Evolutionary conservation across 73 alveolate genomes (phyloP).

Genomic region (Paramecium pentaurelia): DNA sequence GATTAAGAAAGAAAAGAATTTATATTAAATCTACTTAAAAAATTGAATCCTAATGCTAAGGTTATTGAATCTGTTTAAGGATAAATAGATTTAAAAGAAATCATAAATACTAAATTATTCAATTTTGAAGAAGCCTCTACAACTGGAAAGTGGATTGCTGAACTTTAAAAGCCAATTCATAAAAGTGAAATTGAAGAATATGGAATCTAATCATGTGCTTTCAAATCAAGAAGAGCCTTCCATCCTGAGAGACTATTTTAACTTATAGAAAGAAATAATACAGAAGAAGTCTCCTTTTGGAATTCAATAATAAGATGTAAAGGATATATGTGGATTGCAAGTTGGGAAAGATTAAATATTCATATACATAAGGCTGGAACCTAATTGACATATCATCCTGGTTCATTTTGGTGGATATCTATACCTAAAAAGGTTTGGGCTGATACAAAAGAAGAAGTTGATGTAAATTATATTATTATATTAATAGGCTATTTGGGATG

Average conservation of each 20-base stretch:
- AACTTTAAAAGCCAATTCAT: constrained; percentile 61
- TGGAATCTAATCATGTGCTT: constrained; percentile 60
- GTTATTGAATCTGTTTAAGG: constrained; percentile 54
- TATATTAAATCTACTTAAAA: constrained; percentile 38
- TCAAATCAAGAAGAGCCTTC: constrained; percentile 63
- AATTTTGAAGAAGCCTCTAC: constrained; percentile 63
- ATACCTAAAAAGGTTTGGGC: constrained; percentile 29
- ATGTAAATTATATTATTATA: background rate
- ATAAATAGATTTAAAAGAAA: constrained; percentile 50
- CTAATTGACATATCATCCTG: constrained; percentile 21
- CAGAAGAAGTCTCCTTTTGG: background rate
- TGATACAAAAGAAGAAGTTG: background rate
- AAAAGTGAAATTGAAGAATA: constrained; percentile 68
- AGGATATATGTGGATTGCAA: constrained; percentile 64
- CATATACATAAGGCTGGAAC: constrained; percentile 20
- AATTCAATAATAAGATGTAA: constrained; percentile 57
- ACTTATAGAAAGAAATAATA: background rate
- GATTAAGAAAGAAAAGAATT: background rate
- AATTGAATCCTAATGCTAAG: constrained; percentile 67
- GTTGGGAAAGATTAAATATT: background rate
- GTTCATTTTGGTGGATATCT: constrained; percentile 35
- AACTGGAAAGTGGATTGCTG: constrained; percentile 66
- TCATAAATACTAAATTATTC: constrained; percentile 60
- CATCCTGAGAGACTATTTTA: constrained; percentile 53
- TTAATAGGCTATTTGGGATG: constrained; percentile 19